phyloP scores from a whole-genome alignment of 495 filamentous ascomycete genomes.

The Neurospora hispaniola region DNA sequence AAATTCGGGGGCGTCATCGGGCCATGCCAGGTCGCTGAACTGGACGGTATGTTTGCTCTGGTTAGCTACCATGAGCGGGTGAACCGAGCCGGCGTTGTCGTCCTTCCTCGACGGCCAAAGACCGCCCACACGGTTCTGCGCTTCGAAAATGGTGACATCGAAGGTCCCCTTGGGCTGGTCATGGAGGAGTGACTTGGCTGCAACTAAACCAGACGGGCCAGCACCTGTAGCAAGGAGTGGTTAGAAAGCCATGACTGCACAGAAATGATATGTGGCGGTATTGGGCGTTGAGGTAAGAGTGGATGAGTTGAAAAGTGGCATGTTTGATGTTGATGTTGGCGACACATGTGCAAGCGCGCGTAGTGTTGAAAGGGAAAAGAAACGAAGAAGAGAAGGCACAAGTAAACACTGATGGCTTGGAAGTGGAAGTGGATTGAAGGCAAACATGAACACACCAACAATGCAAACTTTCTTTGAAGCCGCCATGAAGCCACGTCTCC shows the following conservation, averaged over 20 bases:
- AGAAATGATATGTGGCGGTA: neutral
- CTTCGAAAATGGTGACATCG: slow-evolving; percentile 61
- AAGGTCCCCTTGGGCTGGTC: slow-evolving; percentile 47
- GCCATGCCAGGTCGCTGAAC: slow-evolving; percentile 73
- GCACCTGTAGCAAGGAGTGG: slow-evolving; percentile 40
- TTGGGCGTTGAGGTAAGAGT: neutral
- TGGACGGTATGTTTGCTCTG: slow-evolving; percentile 66
- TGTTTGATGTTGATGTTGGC: neutral
- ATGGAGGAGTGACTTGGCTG: slow-evolving; percentile 68
- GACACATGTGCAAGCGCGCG: neutral
- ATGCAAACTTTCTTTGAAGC: slow-evolving; percentile 52
- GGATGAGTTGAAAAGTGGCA: neutral
- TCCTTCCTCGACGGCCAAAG: slow-evolving; percentile 52
- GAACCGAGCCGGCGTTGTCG: slow-evolving; percentile 38
- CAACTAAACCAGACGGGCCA: slow-evolving; percentile 71
- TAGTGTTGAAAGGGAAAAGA: neutral
- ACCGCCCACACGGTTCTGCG: slow-evolving; percentile 54
- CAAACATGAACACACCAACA: slow-evolving; percentile 39
- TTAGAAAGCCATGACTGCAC: neutral
- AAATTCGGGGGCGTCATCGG: slow-evolving; percentile 44
- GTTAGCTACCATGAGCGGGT: slow-evolving; percentile 67
- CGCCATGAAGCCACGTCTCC: neutral
- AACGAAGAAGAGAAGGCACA: neutral
- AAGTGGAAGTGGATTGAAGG: neutral
- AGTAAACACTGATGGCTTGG: no score